Evolutionary conservation across 208 protist species (phyloP).

Genomic region (Acanthamoeba culbertsoni): DNA sequence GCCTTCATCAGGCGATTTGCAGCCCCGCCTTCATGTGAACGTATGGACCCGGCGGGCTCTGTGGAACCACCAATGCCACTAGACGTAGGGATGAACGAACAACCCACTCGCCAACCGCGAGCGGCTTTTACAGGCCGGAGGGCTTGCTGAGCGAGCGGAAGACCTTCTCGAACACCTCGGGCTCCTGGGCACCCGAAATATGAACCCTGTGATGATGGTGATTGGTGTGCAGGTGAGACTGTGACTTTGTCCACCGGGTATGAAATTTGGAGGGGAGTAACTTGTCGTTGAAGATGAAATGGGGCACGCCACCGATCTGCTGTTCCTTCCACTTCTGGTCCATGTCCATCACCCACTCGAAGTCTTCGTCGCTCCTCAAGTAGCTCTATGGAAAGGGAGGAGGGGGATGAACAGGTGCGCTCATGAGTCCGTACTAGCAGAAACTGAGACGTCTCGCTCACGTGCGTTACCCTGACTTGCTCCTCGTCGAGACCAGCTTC

Average conservation of each 20-base stretch:
- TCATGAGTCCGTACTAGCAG: background rate
- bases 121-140: background rate
- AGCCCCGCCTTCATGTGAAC: constrained; percentile 25
- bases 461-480: background rate
- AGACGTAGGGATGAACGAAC: background rate
- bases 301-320: constrained; percentile 7
- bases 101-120: background rate
- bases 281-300: constrained; percentile 55
- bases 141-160: background rate
- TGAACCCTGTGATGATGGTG: background rate
- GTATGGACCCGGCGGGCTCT: background rate
- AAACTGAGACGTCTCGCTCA: background rate
- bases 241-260: too few species aligned
- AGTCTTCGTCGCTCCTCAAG: background rate
- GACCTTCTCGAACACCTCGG: background rate
- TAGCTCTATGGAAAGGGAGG: background rate
- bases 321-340: constrained; percentile 20
- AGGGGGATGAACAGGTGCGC: background rate
- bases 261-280: too few species aligned
- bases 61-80: background rate
- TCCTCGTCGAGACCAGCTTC: background rate
- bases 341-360: background rate
- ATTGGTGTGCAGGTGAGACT: background rate
- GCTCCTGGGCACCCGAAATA: background rate
- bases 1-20: background rate